Conservation (phyloP, 495 filamentous ascomycete species). For the Trypethelium eluteriae region DNA sequence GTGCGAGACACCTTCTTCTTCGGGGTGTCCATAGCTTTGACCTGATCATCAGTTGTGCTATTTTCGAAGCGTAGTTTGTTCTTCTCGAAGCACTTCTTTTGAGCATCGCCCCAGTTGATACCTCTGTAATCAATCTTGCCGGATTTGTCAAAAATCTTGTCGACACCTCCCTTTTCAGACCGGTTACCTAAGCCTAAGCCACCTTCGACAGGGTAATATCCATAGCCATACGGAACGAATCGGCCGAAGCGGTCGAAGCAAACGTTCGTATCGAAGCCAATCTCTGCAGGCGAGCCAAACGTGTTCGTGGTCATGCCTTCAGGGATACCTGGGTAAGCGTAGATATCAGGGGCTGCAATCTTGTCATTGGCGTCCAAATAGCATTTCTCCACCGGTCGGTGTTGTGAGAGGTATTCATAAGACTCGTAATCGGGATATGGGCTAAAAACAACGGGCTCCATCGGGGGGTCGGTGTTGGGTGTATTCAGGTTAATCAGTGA, state of each 20-base stretch:
- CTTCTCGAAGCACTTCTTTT: constrained; percentile 36
- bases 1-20: constrained; percentile 34
- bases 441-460: constrained; percentile 34
- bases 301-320: constrained; percentile 34
- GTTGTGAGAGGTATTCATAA: constrained; percentile 26
- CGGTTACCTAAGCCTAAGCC: constrained; percentile 32
- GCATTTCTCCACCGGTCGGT: constrained; percentile 33
- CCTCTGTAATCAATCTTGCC: constrained; percentile 34
- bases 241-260: constrained; percentile 40
- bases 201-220: constrained; percentile 32
- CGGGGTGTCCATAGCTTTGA: background rate
- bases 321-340: constrained; percentile 38
- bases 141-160: constrained; percentile 30
- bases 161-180: constrained; percentile 31
- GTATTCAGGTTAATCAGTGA: constrained; percentile 3
- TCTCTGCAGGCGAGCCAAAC: constrained; percentile 35
- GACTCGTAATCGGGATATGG: constrained; percentile 35
- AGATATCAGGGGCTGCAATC: constrained; percentile 33
- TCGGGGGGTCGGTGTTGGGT: constrained; percentile 22
- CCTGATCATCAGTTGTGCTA: constrained; percentile 17
- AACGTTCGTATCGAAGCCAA: constrained; percentile 33
- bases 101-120: constrained; percentile 34
- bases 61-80: constrained; percentile 36
- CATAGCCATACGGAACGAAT: constrained; percentile 38
- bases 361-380: constrained; percentile 33